Evolutionary conservation across 148 eudicot genomes (phyloP).

Genomic region (Rhododendron griersonianum): DNA sequence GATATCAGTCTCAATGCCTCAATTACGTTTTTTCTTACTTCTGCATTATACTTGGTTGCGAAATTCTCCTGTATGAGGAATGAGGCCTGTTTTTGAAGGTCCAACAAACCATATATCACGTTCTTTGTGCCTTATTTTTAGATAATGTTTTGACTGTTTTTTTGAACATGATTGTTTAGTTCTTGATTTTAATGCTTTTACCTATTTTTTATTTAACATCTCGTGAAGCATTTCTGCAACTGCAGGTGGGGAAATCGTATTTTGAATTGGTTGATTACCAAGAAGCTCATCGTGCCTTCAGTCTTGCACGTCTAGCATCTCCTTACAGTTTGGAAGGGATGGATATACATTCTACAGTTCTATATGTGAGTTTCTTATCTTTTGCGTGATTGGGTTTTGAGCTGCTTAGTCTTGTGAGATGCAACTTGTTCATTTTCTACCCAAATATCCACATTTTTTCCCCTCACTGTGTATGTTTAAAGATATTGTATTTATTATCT

Average conservation of each 20-base stretch:
- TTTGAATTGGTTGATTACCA: conserved; percentile 90
- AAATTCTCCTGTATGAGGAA: not conserved
- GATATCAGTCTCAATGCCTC: not conserved
- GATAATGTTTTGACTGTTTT: not conserved
- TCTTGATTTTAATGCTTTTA: not conserved
- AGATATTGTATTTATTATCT: not conserved
- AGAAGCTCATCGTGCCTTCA: conserved; percentile 92
- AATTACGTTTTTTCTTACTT: not conserved
- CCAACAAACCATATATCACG: not conserved
- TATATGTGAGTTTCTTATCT: conserved; percentile 63
- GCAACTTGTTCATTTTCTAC: not conserved
- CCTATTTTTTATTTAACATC: not conserved
- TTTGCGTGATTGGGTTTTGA: not conserved
- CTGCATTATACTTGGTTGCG: not conserved
- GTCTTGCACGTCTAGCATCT: conserved; percentile 78
- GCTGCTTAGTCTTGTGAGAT: not conserved
- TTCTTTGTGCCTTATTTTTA: not conserved
- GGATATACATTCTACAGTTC: conserved; percentile 90
- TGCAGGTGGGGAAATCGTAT: conserved; percentile 88
- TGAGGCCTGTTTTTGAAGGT: not conserved
- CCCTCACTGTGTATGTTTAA: not conserved
- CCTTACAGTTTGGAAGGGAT: conserved; percentile 97
- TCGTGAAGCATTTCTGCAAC: not conserved
- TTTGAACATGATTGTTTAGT: not conserved
- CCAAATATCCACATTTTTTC: not conserved